These are phyloP conservation scores for Crotalaria pallida DNA, from an alignment of 306 rosid species.

Conservation along the genomic window DNA sequence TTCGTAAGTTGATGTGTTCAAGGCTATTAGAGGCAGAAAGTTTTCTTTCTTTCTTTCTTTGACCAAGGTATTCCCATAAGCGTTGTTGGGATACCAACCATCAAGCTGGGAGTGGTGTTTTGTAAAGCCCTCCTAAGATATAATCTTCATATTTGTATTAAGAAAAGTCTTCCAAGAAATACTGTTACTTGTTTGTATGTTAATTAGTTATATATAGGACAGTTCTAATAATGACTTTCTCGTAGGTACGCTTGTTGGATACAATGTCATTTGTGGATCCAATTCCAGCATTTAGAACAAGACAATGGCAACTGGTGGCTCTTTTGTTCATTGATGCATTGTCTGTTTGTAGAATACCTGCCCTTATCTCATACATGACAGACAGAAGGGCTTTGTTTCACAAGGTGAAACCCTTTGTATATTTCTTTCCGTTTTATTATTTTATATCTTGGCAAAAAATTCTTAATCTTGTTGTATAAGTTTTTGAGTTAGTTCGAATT, in stretches of 20 bases:
- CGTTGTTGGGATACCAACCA: neutral
- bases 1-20: constrained; percentile 1
- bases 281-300: constrained; percentile 74
- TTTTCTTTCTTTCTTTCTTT: neutral
- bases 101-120: neutral
- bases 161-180: neutral
- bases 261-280: constrained; percentile 87
- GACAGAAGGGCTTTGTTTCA: constrained; percentile 53
- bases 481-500: too few species aligned
- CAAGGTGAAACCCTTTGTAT: constrained; percentile 47
- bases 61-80: neutral
- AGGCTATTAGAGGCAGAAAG: neutral
- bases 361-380: constrained; percentile 54
- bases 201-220: constrained; percentile 8
- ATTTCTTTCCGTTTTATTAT: neutral
- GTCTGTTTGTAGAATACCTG: constrained; percentile 71
- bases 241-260: constrained; percentile 65
- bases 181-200: neutral
- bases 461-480: neutral
- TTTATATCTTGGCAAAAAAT: neutral
- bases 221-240: constrained; percentile 17
- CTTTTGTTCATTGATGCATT: constrained; percentile 80
- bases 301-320: constrained; percentile 82
- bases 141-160: neutral
- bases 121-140: neutral